phyloP scores from a whole-genome alignment of 805 yeast species.

The Kurtzmaniella cleridarum region DNA sequence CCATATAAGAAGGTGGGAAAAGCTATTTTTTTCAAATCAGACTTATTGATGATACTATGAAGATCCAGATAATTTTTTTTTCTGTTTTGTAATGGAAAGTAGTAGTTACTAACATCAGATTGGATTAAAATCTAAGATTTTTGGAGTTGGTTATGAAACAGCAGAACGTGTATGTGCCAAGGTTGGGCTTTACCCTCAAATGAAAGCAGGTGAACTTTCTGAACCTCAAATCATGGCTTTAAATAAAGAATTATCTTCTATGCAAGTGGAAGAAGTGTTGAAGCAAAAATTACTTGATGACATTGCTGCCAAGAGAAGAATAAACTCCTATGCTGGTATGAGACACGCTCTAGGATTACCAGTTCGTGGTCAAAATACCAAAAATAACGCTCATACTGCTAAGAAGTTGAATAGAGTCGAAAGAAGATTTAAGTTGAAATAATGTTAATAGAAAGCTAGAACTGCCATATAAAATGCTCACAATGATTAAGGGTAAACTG shows the following conservation, averaged over 20 bases:
- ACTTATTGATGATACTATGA: neutral
- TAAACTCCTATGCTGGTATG: conserved; percentile 82
- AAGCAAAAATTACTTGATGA: conserved; percentile 70
- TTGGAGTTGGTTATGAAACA: conserved; percentile 75
- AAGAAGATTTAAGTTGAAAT: conserved; percentile 36
- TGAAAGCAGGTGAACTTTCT: conserved; percentile 89
- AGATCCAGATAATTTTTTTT: neutral
- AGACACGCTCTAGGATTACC: conserved; percentile 77
- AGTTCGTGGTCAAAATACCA: conserved; percentile 80
- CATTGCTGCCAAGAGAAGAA: conserved; percentile 70
- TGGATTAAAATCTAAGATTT: conserved; percentile 76
- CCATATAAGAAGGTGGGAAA: too few relatives aligned
- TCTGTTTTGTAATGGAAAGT: neutral
- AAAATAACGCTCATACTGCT: conserved; percentile 88
- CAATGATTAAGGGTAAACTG: neutral
- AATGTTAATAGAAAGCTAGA: neutral
- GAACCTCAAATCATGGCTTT: conserved; percentile 84
- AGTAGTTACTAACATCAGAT: conserved; percentile 21
- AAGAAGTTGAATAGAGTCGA: conserved; percentile 74
- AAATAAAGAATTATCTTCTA: conserved; percentile 78
- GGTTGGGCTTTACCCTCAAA: conserved; percentile 84
- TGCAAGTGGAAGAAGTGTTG: conserved; percentile 78
- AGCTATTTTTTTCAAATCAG: neutral
- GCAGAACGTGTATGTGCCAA: conserved; percentile 79
- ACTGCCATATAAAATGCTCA: neutral